Evolutionary conservation across 768 basidiomycete genomes (phyloP), one percentile per base, ranked within the genome.

Genomic region (Phanerochaete sordida): DNA sequence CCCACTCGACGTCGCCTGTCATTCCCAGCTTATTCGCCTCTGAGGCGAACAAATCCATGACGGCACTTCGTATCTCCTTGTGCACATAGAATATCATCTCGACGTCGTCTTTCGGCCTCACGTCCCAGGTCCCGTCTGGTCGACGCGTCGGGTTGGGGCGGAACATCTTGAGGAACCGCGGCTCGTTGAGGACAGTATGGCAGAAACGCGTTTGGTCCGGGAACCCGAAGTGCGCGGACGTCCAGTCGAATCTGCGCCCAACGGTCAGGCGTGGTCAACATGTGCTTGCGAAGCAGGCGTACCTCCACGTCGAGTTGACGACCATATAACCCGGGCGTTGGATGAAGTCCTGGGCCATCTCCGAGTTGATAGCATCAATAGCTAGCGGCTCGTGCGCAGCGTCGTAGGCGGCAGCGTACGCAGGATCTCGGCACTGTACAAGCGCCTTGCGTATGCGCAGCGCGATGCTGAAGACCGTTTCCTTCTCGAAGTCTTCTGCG

Each of bases 171-270:
- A 61, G 47, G 39, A 45, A 65, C 0, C 64, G 57, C 6, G 64
- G 58, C 39, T 44, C 61, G 45, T 44, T 44, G 1, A 62, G 53
- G 13, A 43, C 8, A 24, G 60, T 62, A 26, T 65, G 60, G 58
- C 37, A 62, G 53, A 62, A 65, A 27, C 57, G 57, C 33, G 61
- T 59, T 35, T 59, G 39, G 27, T 55, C 61, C 21, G 49, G 49
- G 54, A 59, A 65, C 11, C 64, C 64, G 45, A 65, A 65, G 39
- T 65, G 64, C 15, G 64, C 57, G 11, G 64, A 65, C 4, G 60
- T 56, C 60, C 60, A 65, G 39, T 65, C 64, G 31, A 62, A 65
- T 4, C 60, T 65, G 39, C 13, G 28, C 8, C 12, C 31, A 33
- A 24, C 23, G 31, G 4, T 57, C n/a, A 46, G 43, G 3, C 49